phyloP scores from a whole-genome alignment of 352 stramenopile genomes.

The Pythium chondricola region DNA sequence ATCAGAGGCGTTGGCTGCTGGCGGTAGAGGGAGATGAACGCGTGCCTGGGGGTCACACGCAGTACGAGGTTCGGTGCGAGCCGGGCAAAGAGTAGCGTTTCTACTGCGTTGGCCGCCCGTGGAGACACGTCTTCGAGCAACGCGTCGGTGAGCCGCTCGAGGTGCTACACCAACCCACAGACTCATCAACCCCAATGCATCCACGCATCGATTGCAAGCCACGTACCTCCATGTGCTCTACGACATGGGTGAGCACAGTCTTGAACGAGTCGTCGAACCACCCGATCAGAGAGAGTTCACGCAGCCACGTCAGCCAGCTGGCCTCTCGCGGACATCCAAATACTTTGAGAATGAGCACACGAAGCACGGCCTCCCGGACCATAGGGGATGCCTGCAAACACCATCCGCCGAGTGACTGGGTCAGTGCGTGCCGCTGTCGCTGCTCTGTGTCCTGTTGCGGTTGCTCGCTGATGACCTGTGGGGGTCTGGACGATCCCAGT shows the following conservation, averaged over 20 bases:
- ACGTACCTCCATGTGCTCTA: slow-evolving; percentile 14
- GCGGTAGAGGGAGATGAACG: background rate
- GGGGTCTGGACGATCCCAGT: background rate
- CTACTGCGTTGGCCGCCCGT: slow-evolving; percentile 22
- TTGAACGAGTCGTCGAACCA: slow-evolving; percentile 10
- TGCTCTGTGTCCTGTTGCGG: background rate
- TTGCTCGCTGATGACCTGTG: background rate
- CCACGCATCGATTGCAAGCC: background rate
- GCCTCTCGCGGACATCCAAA: slow-evolving; percentile 16
- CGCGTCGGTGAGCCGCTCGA: slow-evolving; percentile 36
- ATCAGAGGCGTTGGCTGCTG: background rate
- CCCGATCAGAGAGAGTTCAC: slow-evolving; percentile 13
- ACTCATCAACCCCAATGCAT: background rate
- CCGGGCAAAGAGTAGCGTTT: slow-evolving; percentile 51
- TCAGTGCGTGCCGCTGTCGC: background rate
- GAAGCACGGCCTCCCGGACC: background rate
- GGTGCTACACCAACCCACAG: slow-evolving; percentile 16
- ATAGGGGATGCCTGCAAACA: background rate
- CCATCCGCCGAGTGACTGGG: slow-evolving; percentile 9
- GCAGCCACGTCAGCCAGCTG: slow-evolving; percentile 14
- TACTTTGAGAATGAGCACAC: slow-evolving; percentile 2
- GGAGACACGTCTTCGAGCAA: slow-evolving; percentile 39
- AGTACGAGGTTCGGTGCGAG: slow-evolving; percentile 55
- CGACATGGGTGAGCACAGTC: slow-evolving; percentile 8
- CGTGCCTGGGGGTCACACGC: slow-evolving; percentile 36